Percentiles rank a stretch among this genome's conserved stretches.
Evolutionary conservation across 2,329 filamentous ascomycete genomes (phyloP).

Genomic region (Beauveria asiatica): DNA sequence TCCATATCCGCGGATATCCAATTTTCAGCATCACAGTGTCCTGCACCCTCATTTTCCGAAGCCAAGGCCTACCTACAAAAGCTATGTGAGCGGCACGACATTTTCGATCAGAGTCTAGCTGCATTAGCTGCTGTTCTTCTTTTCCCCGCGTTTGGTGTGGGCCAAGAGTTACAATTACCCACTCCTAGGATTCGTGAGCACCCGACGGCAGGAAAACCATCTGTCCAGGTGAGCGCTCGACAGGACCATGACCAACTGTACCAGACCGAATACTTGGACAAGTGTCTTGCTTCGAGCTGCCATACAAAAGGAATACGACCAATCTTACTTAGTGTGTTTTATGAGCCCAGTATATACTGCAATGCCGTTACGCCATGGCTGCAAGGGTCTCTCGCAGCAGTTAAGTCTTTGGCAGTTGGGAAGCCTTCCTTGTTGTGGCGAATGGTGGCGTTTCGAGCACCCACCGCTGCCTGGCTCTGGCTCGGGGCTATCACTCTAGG

Average conservation of each 20-base stretch:
- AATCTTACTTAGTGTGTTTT: conserved; percentile 21
- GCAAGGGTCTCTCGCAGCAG: conserved; percentile 19
- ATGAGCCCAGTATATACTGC: conserved; percentile 20
- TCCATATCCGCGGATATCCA: background rate
- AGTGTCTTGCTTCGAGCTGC: conserved; percentile 20
- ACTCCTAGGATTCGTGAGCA: background rate
- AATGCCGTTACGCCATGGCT: conserved; percentile 23
- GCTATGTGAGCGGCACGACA: background rate
- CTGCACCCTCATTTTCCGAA: background rate
- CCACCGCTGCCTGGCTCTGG: conserved; percentile 16
- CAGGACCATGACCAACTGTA: background rate
- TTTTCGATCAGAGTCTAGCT: background rate
- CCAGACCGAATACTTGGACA: conserved; percentile 11
- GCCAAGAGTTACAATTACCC: background rate
- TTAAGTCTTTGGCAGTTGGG: conserved; percentile 14
- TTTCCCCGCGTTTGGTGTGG: background rate
- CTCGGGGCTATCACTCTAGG: conserved; percentile 18
- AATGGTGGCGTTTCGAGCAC: conserved; percentile 18
- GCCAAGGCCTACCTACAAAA: background rate
- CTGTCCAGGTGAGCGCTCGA: background rate
- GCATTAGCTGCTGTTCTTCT: background rate
- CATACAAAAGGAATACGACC: conserved; percentile 17
- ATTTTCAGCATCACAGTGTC: background rate
- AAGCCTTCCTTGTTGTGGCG: conserved; percentile 15
- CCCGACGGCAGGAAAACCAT: background rate